Base-by-base conservation (phyloP, 768 basidiomycete species). In the Tricholoma furcatifolium region DNA sequence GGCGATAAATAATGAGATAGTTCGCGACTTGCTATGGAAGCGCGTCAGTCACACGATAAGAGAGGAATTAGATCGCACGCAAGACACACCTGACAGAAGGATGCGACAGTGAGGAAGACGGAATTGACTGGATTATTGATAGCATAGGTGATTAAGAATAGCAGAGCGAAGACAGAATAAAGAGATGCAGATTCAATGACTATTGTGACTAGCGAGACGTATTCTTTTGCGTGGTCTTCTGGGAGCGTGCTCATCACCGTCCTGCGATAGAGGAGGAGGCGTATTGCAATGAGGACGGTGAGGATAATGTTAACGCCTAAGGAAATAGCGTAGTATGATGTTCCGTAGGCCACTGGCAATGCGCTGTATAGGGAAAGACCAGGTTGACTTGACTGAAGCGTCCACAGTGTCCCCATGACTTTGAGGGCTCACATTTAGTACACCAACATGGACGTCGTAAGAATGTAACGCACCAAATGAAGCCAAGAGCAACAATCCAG, bases 121-220 rank as follows among this genome's bases (percentile, higher is more conserved):
- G 76, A 73, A 43, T 72, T 71, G 14, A 69, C 67, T 3, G 77
- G 73, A 52, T 75, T 66, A 50, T 66, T 64, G 20, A 69, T 34
- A 2, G 73, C 70, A 55, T 76, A 79, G 0, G 73, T 65, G 18
- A 76, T 59, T 44, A 79, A 69, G 57, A 78, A 71, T 6, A 72
- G 51, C 17, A 77, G 18, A 6, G 75, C 68, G 53, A 70, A 70
- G 36, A 70, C 58, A 1, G 74, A 73, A 52, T 77, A 78, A 6
- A 78, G 60, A 2, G 75, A 72, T 0, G 78, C 78, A 3, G 71
- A 74, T 55, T 79, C 77, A 45, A 79, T 56, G 23, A 79, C 48
- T 27, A 78, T 69, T 1, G 73, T 61, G 1, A 61, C 62, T 34
- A 75, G 53, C 6, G 71, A 73, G 21, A 70, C 53, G 58, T 76